Conservation (phyloP, 2,329 filamentous ascomycete species). For the Fusarium anguioides region DNA sequence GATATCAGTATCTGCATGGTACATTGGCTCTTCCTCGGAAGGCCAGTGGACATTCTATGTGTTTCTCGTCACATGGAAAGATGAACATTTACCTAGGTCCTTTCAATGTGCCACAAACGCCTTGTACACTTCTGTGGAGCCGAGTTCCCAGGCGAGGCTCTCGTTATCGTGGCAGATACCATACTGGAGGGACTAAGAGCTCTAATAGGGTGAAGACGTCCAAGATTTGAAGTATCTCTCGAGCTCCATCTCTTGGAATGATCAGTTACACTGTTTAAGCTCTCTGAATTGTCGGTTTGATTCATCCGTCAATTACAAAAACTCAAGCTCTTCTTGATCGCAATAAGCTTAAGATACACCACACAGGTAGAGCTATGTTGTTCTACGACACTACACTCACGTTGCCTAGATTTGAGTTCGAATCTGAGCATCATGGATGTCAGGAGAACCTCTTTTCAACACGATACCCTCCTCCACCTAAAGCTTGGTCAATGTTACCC, state of each 20-base stretch:
- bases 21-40: not conserved
- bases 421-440: constrained; percentile 12
- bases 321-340: not conserved
- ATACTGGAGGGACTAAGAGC: not conserved
- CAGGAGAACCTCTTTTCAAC: not conserved
- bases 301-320: not conserved
- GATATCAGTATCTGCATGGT: not conserved
- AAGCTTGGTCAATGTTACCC: constrained; percentile 11
- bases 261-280: not conserved
- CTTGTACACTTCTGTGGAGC: not conserved
- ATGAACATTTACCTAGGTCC: not conserved
- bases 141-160: not conserved
- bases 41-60: not conserved
- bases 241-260: not conserved
- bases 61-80: not conserved
- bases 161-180: not conserved
- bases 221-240: not conserved
- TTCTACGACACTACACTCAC: not conserved
- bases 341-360: not conserved
- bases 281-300: not conserved
- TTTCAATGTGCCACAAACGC: not conserved
- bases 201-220: fast-evolving
- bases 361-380: not conserved
- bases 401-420: not conserved
- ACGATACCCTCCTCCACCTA: not conserved